Evolutionary conservation across 108 stramenopile species (phyloP), one percentile per base, ranked within the genome.

Genomic region (Nitzschia sp.): DNA sequence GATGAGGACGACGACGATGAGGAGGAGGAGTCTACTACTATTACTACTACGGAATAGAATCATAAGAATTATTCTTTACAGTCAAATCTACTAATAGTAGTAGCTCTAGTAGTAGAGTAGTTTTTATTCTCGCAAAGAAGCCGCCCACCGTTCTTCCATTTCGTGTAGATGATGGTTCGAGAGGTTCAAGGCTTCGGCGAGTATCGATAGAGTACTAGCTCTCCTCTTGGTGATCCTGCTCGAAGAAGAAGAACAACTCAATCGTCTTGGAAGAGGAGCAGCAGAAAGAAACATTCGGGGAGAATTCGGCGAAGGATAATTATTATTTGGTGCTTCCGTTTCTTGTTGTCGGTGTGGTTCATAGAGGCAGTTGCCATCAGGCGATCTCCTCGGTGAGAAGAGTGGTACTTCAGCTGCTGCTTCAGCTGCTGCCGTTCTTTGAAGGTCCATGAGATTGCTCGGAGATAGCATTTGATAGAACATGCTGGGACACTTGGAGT

Each of bases 381-480:
- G 38, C 38, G 38, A 41, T 41, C 38, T 13, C 38, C 6, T 41
- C 13, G 38, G 38, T 9, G 38, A n/a, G n/a, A n/a, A n/a, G n/a
- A n/a, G n/a, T n/a, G n/a, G n/a, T n/a, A n/a, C n/a, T n/a, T n/a
- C n/a, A n/a, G n/a, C 6, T 41, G 6, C 38, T 6, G 6, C 38
- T 6, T 41, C 38, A n/a, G 8, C 48, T n/a, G 19, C 48, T 19
- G 48, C 48, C 9, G 4, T 21, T 22, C 21, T 11, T 50, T 50
- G 48, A 50, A 50, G 48, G 4, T 50, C 48, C 48, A 50, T n/a
- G 19, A 50, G 48, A 16, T 16, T 50, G 19, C 16, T 21, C 19
- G 48, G 48, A 21, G 48, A 50, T 16, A 50, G 13, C 48, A 50
- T 50, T 50, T 50, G 48, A 50, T 50, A 50, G 48, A 50, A 50